Percentiles rank a stretch among this genome's conserved stretches.
Evolutionary conservation across 2,329 filamentous ascomycete species (phyloP).

Genomic region (Ophiostoma tasmaniense): DNA sequence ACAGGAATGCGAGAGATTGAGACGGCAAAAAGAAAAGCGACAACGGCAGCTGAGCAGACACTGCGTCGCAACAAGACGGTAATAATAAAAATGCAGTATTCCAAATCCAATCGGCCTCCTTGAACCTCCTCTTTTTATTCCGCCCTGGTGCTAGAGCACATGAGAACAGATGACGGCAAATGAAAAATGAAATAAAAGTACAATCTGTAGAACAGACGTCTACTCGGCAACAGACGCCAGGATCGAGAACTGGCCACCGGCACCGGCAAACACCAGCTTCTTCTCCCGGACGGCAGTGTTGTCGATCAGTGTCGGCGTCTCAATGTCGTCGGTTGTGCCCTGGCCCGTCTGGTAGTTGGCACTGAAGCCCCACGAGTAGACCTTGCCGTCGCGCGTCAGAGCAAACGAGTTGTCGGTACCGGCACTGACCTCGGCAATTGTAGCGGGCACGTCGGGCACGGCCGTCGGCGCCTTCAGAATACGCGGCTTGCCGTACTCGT

Average conservation of each 20-base stretch:
- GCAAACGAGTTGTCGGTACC: slow-evolving; percentile 68
- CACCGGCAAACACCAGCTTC: slow-evolving; percentile 68
- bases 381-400: slow-evolving; percentile 58
- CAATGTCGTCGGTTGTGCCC: slow-evolving; percentile 69
- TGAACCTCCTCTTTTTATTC: not conserved
- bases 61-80: not conserved
- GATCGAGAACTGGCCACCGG: slow-evolving; percentile 77
- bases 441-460: slow-evolving; percentile 48
- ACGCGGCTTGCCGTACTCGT: slow-evolving; percentile 56
- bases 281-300: slow-evolving; percentile 73
- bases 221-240: slow-evolving; percentile 35
- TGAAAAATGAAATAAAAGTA: not conserved
- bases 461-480: slow-evolving; percentile 60
- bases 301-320: slow-evolving; percentile 68
- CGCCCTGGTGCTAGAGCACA: not conserved
- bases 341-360: slow-evolving; percentile 74
- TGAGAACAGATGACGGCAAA: not conserved
- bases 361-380: slow-evolving; percentile 73
- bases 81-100: not conserved
- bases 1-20: not conserved
- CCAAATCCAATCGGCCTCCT: not conserved
- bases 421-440: slow-evolving; percentile 47
- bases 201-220: not conserved
- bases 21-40: not conserved
- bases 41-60: not conserved